Evolutionary conservation across 176 grass and related monocot species (phyloP), one percentile per base, ranked within the genome.

Genomic region (barley (Hordeum vulgare)): DNA sequence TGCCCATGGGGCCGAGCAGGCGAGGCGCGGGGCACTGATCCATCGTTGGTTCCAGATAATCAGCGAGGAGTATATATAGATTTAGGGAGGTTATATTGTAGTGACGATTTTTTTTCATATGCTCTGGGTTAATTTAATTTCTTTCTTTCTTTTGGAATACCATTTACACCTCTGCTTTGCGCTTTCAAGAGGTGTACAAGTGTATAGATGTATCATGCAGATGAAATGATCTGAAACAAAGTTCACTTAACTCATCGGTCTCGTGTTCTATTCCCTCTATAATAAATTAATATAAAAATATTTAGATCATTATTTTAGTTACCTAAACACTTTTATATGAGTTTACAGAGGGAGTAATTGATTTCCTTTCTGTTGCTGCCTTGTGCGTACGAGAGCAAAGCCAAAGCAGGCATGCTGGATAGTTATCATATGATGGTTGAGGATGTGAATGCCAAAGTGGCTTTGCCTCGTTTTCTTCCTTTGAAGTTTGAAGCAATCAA

Each of bases 11-110:
- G 1, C 88, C 88, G 0, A 90, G 88, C 66, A 36, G 20, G 1
- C 74, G 88, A 49, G 88, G 88, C 44, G 88, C 57, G 0, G 88
- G 88, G 2, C 88, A 90, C 83, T 90, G 83, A 90, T 10, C 25
- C 11, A 61, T 72, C 68, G 15, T 25, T 13, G 29, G 13, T 8
- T 47, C 0, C 5, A 24, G 20, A 53, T 21, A 31, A 29, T 49
- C 47, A 17, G 27, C 61, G 6, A 37, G 23, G 41, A 9, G 21
- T 12, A 57, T 74, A 20, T 20, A 31, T 18, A 7, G 47, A 26
- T 7, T 29, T 74, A 74, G 44, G 11, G 7, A 74, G 25, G 25
- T 17, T 31, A 20, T 20, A 21, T 21, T 51, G 14, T 20, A 9
- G 24, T 10, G 28, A 47, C 5, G 12, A 2, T 10, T 74, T 71